phyloP scores from a whole-genome alignment of 2,329 filamentous ascomycete genomes.

The Venturia nashicola region DNA sequence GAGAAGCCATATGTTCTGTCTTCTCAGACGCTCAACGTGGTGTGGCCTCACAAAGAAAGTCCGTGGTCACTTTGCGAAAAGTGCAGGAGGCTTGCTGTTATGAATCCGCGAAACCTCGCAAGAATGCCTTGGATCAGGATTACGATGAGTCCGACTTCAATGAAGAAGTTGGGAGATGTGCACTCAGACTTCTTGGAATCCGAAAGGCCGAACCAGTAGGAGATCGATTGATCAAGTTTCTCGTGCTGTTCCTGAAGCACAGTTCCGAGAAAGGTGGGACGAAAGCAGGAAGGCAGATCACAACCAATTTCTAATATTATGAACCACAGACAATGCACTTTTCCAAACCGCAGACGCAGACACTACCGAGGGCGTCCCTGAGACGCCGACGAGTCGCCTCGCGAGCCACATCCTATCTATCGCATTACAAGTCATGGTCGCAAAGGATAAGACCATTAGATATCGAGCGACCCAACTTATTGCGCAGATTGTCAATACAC shows the following conservation, averaged over 20 bases:
- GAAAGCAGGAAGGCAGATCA: background rate
- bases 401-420: conserved; percentile 61
- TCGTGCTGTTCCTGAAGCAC: conserved; percentile 74
- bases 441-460: conserved; percentile 87
- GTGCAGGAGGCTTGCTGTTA: conserved; percentile 73
- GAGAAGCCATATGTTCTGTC: conserved; percentile 54
- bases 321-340: conserved; percentile 19
- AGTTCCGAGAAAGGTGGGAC: conserved; percentile 43
- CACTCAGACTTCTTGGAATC: conserved; percentile 69
- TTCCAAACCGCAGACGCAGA: conserved; percentile 40
- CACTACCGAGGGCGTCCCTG: conserved; percentile 58
- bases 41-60: conserved; percentile 79
- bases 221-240: conserved; percentile 73
- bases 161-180: conserved; percentile 68
- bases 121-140: conserved; percentile 31
- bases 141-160: conserved; percentile 84
- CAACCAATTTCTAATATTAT: conserved; percentile 9
- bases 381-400: conserved; percentile 75
- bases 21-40: conserved; percentile 64
- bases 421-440: conserved; percentile 61
- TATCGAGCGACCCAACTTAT: conserved; percentile 84
- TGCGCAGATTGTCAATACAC: conserved; percentile 80
- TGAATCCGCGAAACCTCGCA: conserved; percentile 29
- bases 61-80: conserved; percentile 77
- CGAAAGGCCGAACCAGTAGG: conserved; percentile 87